phyloP scores from a whole-genome alignment of 2,329 filamentous ascomycete species.

The Pseudogymnoascus sp. region DNA sequence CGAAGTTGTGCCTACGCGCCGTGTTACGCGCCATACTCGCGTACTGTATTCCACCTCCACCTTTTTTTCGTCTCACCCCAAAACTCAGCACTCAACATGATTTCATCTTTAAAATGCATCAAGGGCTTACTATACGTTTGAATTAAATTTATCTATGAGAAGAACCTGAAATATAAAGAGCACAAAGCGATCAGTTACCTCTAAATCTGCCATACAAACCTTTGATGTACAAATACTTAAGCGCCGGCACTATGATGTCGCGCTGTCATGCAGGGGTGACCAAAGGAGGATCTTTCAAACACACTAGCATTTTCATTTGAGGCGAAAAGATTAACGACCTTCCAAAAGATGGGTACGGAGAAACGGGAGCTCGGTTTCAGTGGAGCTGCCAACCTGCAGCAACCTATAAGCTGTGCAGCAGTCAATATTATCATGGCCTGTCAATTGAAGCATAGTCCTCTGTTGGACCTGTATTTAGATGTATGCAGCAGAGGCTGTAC shows the following conservation, averaged over 20 bases:
- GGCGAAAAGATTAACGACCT: neutral
- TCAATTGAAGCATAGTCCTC: neutral
- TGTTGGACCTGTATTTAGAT: neutral
- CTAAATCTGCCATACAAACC: neutral
- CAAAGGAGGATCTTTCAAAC: neutral
- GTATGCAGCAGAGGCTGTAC: neutral
- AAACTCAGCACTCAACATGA: neutral
- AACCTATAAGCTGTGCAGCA: neutral
- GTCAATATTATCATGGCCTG: neutral
- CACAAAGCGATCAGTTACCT: neutral
- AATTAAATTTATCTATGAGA: neutral
- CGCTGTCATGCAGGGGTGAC: neutral
- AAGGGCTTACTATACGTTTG: neutral
- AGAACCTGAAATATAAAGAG: neutral
- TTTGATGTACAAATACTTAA: neutral
- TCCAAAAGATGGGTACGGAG: neutral
- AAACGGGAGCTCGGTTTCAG: neutral
- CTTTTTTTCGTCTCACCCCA: neutral
- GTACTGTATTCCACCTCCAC: neutral
- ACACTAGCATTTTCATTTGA: neutral
- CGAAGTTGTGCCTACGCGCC: neutral
- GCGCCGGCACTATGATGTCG: neutral
- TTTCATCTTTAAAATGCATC: neutral
- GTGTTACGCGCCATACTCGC: neutral
- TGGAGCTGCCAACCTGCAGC: neutral